A percentile compares a stretch with the other conserved stretches of the same genome.
Conservation (phyloP, 768 basidiomycete species). For the Mycena indigotica region DNA sequence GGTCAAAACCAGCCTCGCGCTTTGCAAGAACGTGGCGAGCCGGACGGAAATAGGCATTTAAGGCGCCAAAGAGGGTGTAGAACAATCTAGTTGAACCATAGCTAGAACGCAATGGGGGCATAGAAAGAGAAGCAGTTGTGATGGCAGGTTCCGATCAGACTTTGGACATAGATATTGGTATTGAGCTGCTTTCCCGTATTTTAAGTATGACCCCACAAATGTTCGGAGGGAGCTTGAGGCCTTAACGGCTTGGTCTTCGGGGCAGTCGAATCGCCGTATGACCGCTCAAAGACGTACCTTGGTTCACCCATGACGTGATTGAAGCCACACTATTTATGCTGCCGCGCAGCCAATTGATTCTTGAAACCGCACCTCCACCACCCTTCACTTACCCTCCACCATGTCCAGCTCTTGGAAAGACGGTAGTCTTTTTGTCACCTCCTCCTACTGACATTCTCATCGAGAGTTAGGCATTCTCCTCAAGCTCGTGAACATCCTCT, state of each 20-base stretch:
- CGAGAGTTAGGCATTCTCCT: neutral
- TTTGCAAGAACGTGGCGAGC: conserved; percentile 23
- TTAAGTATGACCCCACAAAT: too few species aligned
- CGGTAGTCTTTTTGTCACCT: conserved; percentile 36
- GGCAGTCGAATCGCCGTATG: neutral
- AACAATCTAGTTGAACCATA: conserved; percentile 45
- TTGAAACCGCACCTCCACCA: conserved; percentile 31
- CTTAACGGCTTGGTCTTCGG: neutral
- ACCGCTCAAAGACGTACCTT: neutral
- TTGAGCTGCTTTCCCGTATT: too few species aligned
- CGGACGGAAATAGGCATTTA: conserved; percentile 37
- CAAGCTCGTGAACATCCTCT: conserved; percentile 76
- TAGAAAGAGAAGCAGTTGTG: neutral
- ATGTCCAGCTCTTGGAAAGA: conserved; percentile 78
- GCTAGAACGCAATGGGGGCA: conserved; percentile 17
- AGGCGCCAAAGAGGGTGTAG: conserved; percentile 44
- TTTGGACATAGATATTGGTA: too few species aligned
- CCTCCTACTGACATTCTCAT: neutral
- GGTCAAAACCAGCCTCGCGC: conserved; percentile 32
- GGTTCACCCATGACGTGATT: neutral
- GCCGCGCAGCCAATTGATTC: conserved; percentile 14
- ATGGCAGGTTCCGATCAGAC: too few species aligned
- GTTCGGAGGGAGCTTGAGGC: too few species aligned
- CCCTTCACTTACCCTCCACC: conserved; percentile 25
- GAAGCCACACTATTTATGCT: neutral